These are phyloP conservation scores for Macrolepiota fuliginosa DNA, from an alignment of 768 basidiomycete genomes.

Conservation along the genomic window DNA sequence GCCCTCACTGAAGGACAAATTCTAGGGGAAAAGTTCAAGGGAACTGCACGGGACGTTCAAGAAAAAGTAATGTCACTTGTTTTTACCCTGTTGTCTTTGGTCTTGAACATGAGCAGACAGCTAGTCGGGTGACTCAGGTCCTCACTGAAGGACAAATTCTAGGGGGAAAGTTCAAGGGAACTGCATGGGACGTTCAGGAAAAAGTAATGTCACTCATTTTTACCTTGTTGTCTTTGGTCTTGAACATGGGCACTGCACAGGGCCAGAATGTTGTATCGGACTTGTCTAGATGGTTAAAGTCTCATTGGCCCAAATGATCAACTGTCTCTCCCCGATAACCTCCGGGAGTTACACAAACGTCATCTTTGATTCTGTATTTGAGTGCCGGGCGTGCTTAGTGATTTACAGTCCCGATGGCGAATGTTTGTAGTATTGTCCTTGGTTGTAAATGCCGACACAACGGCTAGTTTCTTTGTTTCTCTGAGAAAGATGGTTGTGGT, in stretches of 20 bases:
- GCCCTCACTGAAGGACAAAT: too few relatives aligned
- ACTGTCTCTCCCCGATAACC: too few relatives aligned
- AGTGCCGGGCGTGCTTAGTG: too few relatives aligned
- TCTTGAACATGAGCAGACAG: neutral
- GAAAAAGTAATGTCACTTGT: slow-evolving; percentile 6
- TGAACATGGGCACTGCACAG: neutral
- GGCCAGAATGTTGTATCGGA: neutral
- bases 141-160: neutral
- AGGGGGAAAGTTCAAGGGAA: neutral
- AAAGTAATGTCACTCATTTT: slow-evolving; percentile 2
- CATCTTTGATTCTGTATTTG: too few relatives aligned
- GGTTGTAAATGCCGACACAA: too few relatives aligned
- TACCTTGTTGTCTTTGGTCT: neutral
- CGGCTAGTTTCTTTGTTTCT: too few relatives aligned
- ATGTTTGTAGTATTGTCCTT: too few relatives aligned
- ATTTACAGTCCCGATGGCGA: too few relatives aligned
- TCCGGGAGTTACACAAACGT: too few relatives aligned
- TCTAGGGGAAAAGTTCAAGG: neutral
- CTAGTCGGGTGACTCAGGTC: too few relatives aligned
- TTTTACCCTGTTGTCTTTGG: slow-evolving; percentile 1
- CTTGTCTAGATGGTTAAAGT: neutral
- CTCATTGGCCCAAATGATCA: too few relatives aligned
- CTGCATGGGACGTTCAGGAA: slow-evolving; percentile 9
- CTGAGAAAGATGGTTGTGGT: too few relatives aligned
- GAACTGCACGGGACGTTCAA: neutral